Evolutionary conservation across 1,284 basidiomycete species (phyloP).

Genomic region (Afroboletus lepidellus): DNA sequence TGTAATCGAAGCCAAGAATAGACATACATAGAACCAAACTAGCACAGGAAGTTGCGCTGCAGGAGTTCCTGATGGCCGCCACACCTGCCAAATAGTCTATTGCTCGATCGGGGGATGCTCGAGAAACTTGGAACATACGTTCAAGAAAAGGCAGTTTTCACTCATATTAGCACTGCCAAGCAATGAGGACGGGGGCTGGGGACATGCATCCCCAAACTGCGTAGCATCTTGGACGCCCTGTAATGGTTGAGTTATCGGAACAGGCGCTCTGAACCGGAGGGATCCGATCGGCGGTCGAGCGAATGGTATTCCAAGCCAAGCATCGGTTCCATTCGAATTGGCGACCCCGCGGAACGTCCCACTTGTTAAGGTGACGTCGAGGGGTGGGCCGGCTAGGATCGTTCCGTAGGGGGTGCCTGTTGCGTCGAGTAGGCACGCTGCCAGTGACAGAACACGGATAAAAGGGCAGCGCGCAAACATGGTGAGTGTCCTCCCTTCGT

Average conservation of each 20-base stretch:
- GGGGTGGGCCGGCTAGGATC: background rate
- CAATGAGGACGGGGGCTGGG: conserved; percentile 42
- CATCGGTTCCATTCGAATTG: conserved; percentile 43
- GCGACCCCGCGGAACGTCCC: conserved; percentile 48
- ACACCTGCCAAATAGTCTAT: conserved; percentile 10
- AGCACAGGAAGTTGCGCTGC: conserved; percentile 17
- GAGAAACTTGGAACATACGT: conserved; percentile 7
- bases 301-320: conserved; percentile 66
- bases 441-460: background rate
- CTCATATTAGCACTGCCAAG: conserved; percentile 45
- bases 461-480: background rate
- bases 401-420: background rate
- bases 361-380: conserved; percentile 32
- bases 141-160: conserved; percentile 50
- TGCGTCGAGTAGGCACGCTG: background rate
- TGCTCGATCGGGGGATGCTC: background rate
- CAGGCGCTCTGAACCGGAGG: conserved; percentile 60
- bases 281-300: conserved; percentile 56
- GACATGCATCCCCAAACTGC: conserved; percentile 56
- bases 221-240: conserved; percentile 43
- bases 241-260: conserved; percentile 42
- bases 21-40: conserved; percentile 25
- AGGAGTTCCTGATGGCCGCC: conserved; percentile 16
- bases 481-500: background rate
- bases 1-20: background rate